A percentile compares a stretch with the other conserved stretches of the same genome.
Evolutionary conservation across 2,329 filamentous ascomycete genomes (phyloP).

Genomic region (Bipolaris oryzae): DNA sequence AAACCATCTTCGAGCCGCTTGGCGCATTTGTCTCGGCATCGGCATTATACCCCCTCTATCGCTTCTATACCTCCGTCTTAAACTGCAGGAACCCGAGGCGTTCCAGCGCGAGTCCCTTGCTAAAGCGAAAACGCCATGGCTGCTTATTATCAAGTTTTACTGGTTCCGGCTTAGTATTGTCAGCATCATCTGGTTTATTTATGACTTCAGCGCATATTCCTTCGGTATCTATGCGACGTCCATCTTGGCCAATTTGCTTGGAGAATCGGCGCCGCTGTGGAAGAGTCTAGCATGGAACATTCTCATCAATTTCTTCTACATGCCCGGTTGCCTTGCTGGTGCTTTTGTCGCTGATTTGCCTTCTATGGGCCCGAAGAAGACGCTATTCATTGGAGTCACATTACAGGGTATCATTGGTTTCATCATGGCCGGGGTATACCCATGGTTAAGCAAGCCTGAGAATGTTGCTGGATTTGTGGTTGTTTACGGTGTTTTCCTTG

Average conservation of each 20-base stretch:
- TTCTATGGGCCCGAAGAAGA: conserved; percentile 76
- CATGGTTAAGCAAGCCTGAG: conserved; percentile 66
- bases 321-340: conserved; percentile 80
- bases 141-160: conserved; percentile 59
- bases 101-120: conserved; percentile 59
- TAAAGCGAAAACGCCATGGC: conserved; percentile 50
- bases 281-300: conserved; percentile 87
- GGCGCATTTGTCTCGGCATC: conserved; percentile 77
- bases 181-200: conserved; percentile 62
- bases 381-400: conserved; percentile 72
- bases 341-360: conserved; percentile 72
- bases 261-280: conserved; percentile 67
- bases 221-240: conserved; percentile 84
- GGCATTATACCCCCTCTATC: conserved; percentile 56
- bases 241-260: conserved; percentile 71
- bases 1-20: conserved; percentile 73
- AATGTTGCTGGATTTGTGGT: conserved; percentile 79
- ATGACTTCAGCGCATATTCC: conserved; percentile 78
- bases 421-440: conserved; percentile 82
- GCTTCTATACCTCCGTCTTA: conserved; percentile 63
- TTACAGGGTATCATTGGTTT: conserved; percentile 81
- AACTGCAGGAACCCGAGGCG: conserved; percentile 59
- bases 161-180: conserved; percentile 62
- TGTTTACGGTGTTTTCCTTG: conserved; percentile 78
- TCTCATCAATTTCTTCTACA: conserved; percentile 85